These are phyloP conservation scores for Drechslerella coelobrocha DNA, from an alignment of 2,329 filamentous ascomycete genomes.

Conservation along the genomic window DNA sequence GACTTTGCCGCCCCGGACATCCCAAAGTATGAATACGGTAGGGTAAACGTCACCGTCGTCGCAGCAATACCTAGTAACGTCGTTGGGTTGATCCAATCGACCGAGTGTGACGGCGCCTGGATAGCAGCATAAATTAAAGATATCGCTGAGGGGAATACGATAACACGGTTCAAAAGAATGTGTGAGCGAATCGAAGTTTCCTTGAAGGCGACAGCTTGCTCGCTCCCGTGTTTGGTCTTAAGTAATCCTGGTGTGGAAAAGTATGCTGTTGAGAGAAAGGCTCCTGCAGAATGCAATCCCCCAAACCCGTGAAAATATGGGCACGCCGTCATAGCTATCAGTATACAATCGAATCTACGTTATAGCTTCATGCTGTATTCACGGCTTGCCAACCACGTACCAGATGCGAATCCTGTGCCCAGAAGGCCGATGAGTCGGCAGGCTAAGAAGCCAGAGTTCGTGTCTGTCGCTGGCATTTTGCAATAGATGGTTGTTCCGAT, in stretches of 20 bases:
- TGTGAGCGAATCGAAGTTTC: conserved; percentile 13
- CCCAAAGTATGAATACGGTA: conserved; percentile 27
- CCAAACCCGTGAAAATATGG: too few relatives aligned
- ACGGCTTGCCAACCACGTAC: conserved; percentile 7
- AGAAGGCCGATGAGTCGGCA: conserved; percentile 26
- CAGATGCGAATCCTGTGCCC: conserved; percentile 29
- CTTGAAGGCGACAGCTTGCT: conserved; percentile 23
- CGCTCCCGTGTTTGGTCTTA: conserved; percentile 15
- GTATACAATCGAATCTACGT: neutral
- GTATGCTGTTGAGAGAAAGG: conserved; percentile 25
- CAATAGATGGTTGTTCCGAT: too few relatives aligned
- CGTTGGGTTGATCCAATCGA: conserved; percentile 25
- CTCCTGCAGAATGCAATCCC: conserved; percentile 6
- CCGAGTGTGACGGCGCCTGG: conserved; percentile 19
- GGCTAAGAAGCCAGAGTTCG: conserved; percentile 19
- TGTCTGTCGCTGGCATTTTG: conserved; percentile 20
- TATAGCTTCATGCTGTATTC: neutral
- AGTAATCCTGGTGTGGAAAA: conserved; percentile 26
- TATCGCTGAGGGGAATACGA: conserved; percentile 21
- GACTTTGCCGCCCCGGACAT: conserved; percentile 18
- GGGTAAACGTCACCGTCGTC: conserved; percentile 22
- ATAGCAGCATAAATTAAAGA: conserved; percentile 25
- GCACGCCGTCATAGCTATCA: neutral
- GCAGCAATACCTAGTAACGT: conserved; percentile 21
- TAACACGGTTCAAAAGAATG: conserved; percentile 21